A percentile compares a stretch with the other conserved stretches of the same genome.
Conservation (phyloP, 2,329 filamentous ascomycete genomes). For the Xylariaceae sp. region DNA sequence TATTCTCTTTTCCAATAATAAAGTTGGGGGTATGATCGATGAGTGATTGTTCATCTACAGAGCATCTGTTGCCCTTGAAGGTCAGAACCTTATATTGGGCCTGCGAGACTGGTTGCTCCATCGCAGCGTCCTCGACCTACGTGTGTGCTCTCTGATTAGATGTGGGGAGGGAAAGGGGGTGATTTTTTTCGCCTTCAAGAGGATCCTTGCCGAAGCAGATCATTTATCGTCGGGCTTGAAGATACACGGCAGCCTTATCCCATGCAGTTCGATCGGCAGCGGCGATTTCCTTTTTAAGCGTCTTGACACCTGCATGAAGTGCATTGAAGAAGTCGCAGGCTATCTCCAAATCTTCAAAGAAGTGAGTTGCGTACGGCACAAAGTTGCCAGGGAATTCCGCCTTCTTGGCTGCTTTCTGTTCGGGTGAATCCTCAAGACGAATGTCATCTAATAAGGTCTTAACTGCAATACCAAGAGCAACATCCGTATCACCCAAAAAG, state of each 20-base stretch:
- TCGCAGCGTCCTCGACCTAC: too few species aligned
- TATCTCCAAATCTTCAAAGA: conserved; percentile 62
- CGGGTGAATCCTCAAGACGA: conserved; percentile 56
- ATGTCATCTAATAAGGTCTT: conserved; percentile 80
- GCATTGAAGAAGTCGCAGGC: conserved; percentile 62
- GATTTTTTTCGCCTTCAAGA: not conserved
- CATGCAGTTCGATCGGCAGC: conserved; percentile 53
- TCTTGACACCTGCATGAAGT: conserved; percentile 59
- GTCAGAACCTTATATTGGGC: too few species aligned
- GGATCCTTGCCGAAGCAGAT: not conserved
- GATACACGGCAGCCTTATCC: conserved; percentile 58
- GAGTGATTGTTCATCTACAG: too few species aligned
- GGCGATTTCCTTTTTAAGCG: conserved; percentile 50
- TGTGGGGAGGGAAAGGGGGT: not conserved
- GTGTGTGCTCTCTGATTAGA: too few species aligned
- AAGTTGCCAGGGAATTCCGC: conserved; percentile 55
- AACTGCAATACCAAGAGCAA: conserved; percentile 76
- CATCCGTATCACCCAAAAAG: conserved; percentile 70
- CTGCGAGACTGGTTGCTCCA: too few species aligned
- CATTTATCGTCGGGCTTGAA: conserved; percentile 42
- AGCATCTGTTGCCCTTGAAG: too few species aligned
- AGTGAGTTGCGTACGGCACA: conserved; percentile 61
- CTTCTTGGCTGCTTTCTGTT: conserved; percentile 49
- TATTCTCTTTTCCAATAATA: not conserved
- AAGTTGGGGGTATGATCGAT: too few species aligned